Percentiles rank a stretch among this genome's conserved stretches.
phyloP scores from a whole-genome alignment of 345 rosid genomes.

The Gossypium herbaceum region DNA sequence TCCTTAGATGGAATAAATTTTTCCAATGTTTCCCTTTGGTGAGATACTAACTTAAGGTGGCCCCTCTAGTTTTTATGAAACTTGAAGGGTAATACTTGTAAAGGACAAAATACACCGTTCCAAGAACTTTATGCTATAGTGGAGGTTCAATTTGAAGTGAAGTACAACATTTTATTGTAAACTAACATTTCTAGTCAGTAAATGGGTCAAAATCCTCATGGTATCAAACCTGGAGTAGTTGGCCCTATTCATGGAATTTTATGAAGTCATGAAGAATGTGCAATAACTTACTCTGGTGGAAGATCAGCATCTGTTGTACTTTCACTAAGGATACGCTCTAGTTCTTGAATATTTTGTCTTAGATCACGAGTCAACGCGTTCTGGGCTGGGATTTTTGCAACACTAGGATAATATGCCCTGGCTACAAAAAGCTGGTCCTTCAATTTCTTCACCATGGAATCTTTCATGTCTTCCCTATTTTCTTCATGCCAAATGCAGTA shows the following conservation, averaged over 20 bases:
- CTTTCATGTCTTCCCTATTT: conserved; percentile 81
- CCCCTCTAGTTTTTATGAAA: neutral
- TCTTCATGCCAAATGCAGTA: conserved; percentile 91
- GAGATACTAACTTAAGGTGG: neutral
- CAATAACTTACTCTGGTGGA: conserved; percentile 69
- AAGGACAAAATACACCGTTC: neutral
- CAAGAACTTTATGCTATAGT: neutral
- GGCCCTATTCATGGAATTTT: conserved; percentile 8
- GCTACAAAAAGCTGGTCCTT: conserved; percentile 80
- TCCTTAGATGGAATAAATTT: neutral
- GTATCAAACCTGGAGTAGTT: neutral
- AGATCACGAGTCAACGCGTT: conserved; percentile 66
- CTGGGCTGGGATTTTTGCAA: conserved; percentile 85
- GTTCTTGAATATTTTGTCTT: conserved; percentile 86
- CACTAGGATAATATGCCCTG: conserved; percentile 89
- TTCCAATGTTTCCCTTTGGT: neutral
- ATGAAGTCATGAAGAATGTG: neutral
- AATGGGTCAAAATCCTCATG: neutral
- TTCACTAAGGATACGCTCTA: conserved; percentile 2
- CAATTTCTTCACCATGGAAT: conserved; percentile 28
- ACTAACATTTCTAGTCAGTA: conserved; percentile 3
- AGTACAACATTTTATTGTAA: neutral
- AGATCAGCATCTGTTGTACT: conserved; percentile 40
- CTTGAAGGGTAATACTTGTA: neutral
- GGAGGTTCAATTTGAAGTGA: neutral